Conservation (phyloP, 2,329 filamentous ascomycete genomes). For the Neopestalotiopsis rosae region DNA sequence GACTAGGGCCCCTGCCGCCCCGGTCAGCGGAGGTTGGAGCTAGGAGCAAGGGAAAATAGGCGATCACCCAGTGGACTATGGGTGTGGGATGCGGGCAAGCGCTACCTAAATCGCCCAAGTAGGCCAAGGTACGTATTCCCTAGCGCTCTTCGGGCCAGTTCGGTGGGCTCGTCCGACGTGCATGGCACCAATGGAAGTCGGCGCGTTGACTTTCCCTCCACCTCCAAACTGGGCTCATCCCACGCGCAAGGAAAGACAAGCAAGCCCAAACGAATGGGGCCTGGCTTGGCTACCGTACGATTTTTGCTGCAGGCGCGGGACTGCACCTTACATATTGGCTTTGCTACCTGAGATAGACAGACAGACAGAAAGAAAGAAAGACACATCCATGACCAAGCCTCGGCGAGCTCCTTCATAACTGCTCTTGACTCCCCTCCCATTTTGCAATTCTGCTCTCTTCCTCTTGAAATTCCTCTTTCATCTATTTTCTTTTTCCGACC, state of each 20-base stretch:
- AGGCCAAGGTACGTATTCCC: neutral
- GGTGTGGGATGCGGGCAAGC: neutral
- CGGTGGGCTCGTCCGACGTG: too few relatives aligned
- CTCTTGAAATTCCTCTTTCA: neutral
- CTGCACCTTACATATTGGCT: neutral
- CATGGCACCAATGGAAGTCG: neutral
- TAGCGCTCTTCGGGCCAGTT: too few relatives aligned
- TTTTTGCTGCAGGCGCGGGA: neutral
- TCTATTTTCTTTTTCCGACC: neutral
- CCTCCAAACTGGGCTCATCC: constrained; percentile 13
- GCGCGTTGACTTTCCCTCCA: constrained; percentile 7
- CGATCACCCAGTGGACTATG: neutral
- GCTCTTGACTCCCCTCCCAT: neutral
- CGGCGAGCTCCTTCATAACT: constrained; percentile 3
- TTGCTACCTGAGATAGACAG: neutral
- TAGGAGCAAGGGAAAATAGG: neutral
- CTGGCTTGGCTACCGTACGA: neutral
- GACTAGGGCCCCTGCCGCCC: neutral
- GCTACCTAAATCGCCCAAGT: neutral
- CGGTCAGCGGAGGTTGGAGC: neutral
- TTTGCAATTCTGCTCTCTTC: neutral
- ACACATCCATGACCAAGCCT: neutral
- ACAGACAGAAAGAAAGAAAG: neutral
- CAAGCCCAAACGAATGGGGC: neutral
- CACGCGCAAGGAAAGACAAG: neutral